Conservation (phyloP, 169 alveolate genomes). For the Eimeria falciformis region DNA sequence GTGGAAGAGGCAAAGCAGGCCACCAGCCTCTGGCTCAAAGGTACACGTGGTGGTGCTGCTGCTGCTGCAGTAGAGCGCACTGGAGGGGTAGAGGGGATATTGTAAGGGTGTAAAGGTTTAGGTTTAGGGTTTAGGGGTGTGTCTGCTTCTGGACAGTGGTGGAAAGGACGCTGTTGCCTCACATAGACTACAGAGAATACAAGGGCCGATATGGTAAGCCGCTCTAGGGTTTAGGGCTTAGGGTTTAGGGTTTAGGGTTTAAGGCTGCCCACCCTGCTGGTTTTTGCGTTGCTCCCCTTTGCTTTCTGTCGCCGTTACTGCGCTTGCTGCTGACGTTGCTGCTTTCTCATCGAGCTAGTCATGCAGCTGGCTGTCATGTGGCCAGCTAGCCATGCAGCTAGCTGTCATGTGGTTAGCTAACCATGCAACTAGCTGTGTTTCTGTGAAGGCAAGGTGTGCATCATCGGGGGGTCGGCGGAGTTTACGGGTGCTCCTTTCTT, state of each 20-base stretch:
- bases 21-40: slow-evolving; percentile 15
- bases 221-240: not conserved
- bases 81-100: not conserved
- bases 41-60: not conserved
- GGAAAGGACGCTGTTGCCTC: slow-evolving; percentile 6
- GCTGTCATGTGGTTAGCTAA: not conserved
- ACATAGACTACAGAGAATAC: slow-evolving; percentile 7
- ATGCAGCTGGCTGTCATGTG: not conserved
- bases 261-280: too few relatives aligned
- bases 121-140: not conserved
- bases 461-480: slow-evolving; percentile 94
- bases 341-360: too few relatives aligned
- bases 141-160: slow-evolving; percentile 3
- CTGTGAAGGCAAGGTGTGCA: slow-evolving; percentile 79
- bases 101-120: not conserved
- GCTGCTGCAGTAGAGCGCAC: not conserved
- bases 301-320: not conserved
- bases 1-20: not conserved
- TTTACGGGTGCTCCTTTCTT: slow-evolving; percentile 96
- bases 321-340: not conserved
- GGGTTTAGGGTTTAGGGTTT: not conserved
- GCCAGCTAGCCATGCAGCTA: not conserved
- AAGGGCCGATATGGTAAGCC: slow-evolving; percentile 43
- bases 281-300: not conserved
- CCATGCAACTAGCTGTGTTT: not conserved